Percentiles rank a stretch among this genome's conserved stretches.
These are phyloP conservation scores for Saccharomyces pastorianus DNA, from an alignment of 1,139 yeast species.

Conservation along the genomic window DNA sequence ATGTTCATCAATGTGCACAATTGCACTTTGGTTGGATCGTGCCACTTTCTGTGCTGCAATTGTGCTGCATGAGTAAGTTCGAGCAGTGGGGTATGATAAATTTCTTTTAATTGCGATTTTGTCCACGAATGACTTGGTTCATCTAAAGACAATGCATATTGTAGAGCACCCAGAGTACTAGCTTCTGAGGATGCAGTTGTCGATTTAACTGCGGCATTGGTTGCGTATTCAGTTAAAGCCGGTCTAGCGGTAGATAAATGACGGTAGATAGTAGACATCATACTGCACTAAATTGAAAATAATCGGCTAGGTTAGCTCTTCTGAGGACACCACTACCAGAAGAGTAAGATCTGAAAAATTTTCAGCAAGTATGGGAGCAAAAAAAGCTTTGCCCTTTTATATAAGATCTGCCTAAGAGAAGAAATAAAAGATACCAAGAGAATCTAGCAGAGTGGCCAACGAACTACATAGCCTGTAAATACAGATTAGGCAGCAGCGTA, in stretches of 20 bases:
- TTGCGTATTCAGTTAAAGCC: neutral
- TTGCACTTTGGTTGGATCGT: conserved; percentile 64
- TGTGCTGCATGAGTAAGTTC: conserved; percentile 59
- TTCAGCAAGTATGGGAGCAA: neutral
- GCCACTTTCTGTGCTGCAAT: conserved; percentile 55
- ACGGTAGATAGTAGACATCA: neutral
- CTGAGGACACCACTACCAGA: neutral
- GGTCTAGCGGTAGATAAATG: neutral
- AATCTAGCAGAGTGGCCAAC: neutral
- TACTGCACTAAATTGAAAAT: neutral
- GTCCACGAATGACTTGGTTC: conserved; percentile 52
- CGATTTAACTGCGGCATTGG: neutral
- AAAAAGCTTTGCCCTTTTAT: neutral
- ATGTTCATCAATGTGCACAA: conserved; percentile 67
- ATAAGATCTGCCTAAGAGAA: neutral
- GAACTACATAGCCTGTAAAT: neutral
- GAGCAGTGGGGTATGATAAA: conserved; percentile 58
- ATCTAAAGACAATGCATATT: conserved; percentile 26
- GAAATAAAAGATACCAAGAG: neutral
- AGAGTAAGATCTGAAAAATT: neutral
- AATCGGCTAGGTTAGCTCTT: neutral
- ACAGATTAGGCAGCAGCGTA: neutral
- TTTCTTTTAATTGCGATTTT: conserved; percentile 46
- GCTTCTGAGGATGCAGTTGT: neutral
- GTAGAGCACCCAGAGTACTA: conserved; percentile 6